Conservation (phyloP, 2,329 filamentous ascomycete species). For the Thyridium curvatum region DNA sequence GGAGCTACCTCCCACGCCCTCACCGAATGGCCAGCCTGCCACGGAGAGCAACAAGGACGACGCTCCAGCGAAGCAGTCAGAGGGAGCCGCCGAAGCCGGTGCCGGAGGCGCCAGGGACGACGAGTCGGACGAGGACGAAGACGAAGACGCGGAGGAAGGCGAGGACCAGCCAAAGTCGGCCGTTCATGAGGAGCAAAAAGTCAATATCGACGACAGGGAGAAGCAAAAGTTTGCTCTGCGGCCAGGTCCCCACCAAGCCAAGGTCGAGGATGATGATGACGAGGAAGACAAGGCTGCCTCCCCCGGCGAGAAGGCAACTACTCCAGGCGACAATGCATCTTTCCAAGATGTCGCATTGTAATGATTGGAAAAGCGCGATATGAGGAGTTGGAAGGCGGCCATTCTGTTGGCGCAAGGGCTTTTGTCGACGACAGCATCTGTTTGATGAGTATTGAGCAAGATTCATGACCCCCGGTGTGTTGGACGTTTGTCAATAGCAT, state of each 20-base stretch:
- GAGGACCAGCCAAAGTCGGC: constrained; percentile 28
- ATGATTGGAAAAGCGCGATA: constrained; percentile 2
- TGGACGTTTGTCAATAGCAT: too few relatives aligned
- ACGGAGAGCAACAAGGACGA: constrained; percentile 14
- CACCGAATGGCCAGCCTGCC: constrained; percentile 11
- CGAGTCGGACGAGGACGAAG: constrained; percentile 15
- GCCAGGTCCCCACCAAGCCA: constrained; percentile 21
- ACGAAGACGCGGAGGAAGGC: constrained; percentile 20
- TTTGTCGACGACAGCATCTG: not conserved
- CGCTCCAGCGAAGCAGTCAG: constrained; percentile 16
- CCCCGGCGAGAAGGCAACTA: constrained; percentile 30
- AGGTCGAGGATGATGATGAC: constrained; percentile 21
- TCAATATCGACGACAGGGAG: constrained; percentile 48
- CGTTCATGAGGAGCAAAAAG: constrained; percentile 46
- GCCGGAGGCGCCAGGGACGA: constrained; percentile 18
- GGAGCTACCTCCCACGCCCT: constrained; percentile 19
- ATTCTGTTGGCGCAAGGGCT: not conserved
- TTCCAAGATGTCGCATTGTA: constrained; percentile 60
- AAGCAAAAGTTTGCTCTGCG: constrained; percentile 46
- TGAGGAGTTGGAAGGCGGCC: not conserved
- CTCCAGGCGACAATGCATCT: constrained; percentile 49
- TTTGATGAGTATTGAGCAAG: too few relatives aligned
- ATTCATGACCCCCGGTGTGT: too few relatives aligned
- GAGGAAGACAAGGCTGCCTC: constrained; percentile 22
- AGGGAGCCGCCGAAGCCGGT: constrained; percentile 11